A percentile compares a stretch with the other conserved stretches of the same genome.
phyloP scores from a whole-genome alignment of 164 flowering plant genomes.

The Annona cherimola region DNA sequence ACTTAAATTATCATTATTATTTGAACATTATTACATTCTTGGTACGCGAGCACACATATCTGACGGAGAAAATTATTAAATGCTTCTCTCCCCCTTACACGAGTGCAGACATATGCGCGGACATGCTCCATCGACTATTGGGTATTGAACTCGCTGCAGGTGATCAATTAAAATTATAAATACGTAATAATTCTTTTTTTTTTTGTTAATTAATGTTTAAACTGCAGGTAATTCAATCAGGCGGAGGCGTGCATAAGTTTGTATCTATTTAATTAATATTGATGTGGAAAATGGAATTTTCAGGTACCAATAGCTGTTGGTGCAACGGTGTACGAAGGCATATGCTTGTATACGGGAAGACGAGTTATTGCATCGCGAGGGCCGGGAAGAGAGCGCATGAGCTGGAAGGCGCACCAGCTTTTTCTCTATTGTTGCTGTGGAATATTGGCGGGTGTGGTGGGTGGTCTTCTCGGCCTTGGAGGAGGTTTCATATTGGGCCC shows the following conservation, averaged over 20 bases:
- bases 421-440: conserved; percentile 35
- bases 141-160: conserved; percentile 66
- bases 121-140: conserved; percentile 58
- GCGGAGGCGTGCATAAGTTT: neutral
- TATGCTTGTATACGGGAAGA: conserved; percentile 34
- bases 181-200: neutral
- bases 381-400: conserved; percentile 22
- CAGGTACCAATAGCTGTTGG: conserved; percentile 59
- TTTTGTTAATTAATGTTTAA: neutral
- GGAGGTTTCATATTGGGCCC: conserved; percentile 53
- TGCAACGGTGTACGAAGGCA: conserved; percentile 47
- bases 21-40: too few relatives aligned
- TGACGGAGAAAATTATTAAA: neutral
- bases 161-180: conserved; percentile 6
- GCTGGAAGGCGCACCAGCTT: conserved; percentile 29
- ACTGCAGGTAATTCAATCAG: neutral
- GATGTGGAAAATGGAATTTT: too few relatives aligned
- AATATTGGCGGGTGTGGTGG: conserved; percentile 44
- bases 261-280: neutral
- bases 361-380: conserved; percentile 29
- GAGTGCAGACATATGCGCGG: conserved; percentile 42
- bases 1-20: too few relatives aligned
- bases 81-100: neutral
- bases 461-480: conserved; percentile 51
- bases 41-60: neutral